These are phyloP conservation scores for Eragrostis curvula DNA, from an alignment of 176 grass and related monocot species.

Conservation along the genomic window DNA sequence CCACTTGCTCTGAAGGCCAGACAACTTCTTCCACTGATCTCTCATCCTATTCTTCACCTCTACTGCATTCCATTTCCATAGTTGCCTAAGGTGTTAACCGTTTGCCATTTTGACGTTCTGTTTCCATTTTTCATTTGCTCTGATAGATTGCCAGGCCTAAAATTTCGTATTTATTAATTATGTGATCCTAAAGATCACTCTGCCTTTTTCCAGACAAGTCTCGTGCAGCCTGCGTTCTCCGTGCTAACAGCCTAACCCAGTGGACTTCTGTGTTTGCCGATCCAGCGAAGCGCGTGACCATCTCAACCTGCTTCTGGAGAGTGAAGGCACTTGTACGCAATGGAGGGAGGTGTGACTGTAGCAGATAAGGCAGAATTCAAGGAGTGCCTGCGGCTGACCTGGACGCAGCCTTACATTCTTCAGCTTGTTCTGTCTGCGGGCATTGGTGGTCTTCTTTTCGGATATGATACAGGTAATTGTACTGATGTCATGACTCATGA, in stretches of 20 bases:
- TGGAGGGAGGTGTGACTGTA: slow-evolving; percentile 73
- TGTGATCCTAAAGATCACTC: background rate
- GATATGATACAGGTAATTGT: slow-evolving; percentile 92
- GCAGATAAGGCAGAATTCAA: slow-evolving; percentile 71
- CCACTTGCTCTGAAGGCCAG: too few species aligned
- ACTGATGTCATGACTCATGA: background rate
- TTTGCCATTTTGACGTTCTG: too few species aligned
- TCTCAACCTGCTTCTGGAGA: background rate
- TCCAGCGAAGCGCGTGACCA: slow-evolving; percentile 3
- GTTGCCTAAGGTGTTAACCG: too few species aligned
- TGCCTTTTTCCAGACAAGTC: background rate
- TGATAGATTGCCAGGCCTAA: too few species aligned
- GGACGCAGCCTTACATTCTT: slow-evolving; percentile 91
- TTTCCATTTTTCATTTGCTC: too few species aligned
- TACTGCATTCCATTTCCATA: too few species aligned
- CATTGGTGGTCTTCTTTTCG: slow-evolving; percentile 93
- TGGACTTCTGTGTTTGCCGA: background rate
- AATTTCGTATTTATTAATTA: too few species aligned
- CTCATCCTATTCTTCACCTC: too few species aligned
- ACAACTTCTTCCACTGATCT: too few species aligned
- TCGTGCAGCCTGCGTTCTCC: background rate
- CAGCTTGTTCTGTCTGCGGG: slow-evolving; percentile 89
- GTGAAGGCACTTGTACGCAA: slow-evolving; percentile 30
- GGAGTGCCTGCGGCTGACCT: slow-evolving; percentile 76
- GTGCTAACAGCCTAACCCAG: background rate